Evolutionary conservation across 2,329 filamentous ascomycete genomes (phyloP), one percentile per base, ranked within the genome.

Genomic region (Aspergillus hiratsukae): DNA sequence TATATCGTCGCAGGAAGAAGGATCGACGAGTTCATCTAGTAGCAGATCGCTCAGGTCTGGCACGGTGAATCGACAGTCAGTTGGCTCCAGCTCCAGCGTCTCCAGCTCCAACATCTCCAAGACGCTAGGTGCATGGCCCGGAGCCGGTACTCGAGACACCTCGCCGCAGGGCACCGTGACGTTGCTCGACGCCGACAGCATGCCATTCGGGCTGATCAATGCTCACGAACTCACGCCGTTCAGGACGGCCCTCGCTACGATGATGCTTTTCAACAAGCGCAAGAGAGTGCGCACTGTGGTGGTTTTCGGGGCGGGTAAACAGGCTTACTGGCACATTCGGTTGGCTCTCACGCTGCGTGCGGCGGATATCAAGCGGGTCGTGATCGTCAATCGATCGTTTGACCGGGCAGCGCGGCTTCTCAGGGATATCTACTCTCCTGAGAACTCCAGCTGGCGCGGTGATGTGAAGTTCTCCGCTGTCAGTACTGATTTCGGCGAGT

Each of bases 251-350:
- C 75, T 89, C 11, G 83, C 83, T 0, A 67, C 77, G 5, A 81
- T 82, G 11, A 83, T 87, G 55, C 77, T 88, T 62, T 78, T 87
- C 19, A 83, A 84, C 67, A 81, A 73, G 66, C 89, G 93, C 55
- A 78, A 82, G 54, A 82, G 82, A 28, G 87, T 96, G 45, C 86
- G 87, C 68, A 90, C 87, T 14, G 69, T 97, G 10, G 87, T 88
- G 14, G 87, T 96, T 53, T 97, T 97, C 71, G 93, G 93, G 25
- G 87, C 88, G 35, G 93, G 93, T 48, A 86, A 88, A 64, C 92
- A 97, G 76, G 93, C 93, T 11, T 96, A 93, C 77, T 97, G 92
- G 92, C 93, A 97, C 71, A 85, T 96, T 46, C 87, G 91, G 0
- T 82, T 97, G 4, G 87, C 92, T 0, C 81, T 97, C 61, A 80